Evolutionary conservation across 73 alveolate species (phyloP).

Genomic region (Paramecium pentaurelia): DNA sequence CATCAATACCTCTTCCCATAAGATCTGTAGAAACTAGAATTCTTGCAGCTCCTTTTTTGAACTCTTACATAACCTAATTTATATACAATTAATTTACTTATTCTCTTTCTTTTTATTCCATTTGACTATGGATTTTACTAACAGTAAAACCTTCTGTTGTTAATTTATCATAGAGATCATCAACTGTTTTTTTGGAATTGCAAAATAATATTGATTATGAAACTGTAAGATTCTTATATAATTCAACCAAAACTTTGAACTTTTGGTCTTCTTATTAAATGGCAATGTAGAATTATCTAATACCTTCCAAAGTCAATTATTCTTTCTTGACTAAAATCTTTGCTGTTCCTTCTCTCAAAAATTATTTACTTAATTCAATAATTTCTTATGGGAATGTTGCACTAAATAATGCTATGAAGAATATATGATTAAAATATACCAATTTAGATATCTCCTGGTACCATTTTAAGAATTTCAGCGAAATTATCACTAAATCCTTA

Average conservation of each 20-base stretch:
- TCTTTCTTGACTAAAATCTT: slow-evolving; percentile 84
- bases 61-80: slow-evolving; percentile 75
- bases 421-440: not conserved
- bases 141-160: slow-evolving; percentile 75
- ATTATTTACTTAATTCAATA: slow-evolving; percentile 76
- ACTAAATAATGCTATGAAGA: slow-evolving; percentile 71
- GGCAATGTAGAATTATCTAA: slow-evolving; percentile 89
- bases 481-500: slow-evolving; percentile 95
- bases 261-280: slow-evolving; percentile 89
- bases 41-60: slow-evolving; percentile 93
- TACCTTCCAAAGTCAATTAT: slow-evolving; percentile 86
- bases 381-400: slow-evolving; percentile 90
- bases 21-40: slow-evolving; percentile 89
- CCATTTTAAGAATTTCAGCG: slow-evolving; percentile 84
- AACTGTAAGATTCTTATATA: slow-evolving; percentile 88
- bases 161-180: slow-evolving; percentile 80
- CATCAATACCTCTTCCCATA: slow-evolving; percentile 95
- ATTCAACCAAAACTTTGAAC: slow-evolving; percentile 79
- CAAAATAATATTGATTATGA: slow-evolving; percentile 83
- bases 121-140: slow-evolving; percentile 89
- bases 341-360: slow-evolving; percentile 84
- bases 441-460: slow-evolving; percentile 85
- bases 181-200: slow-evolving; percentile 72
- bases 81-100: not conserved
- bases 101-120: slow-evolving; percentile 88